Percentiles rank a stretch among this genome's conserved stretches.
phyloP scores from a whole-genome alignment of 495 filamentous ascomycete species.

The Rhizodiscina lignyota region DNA sequence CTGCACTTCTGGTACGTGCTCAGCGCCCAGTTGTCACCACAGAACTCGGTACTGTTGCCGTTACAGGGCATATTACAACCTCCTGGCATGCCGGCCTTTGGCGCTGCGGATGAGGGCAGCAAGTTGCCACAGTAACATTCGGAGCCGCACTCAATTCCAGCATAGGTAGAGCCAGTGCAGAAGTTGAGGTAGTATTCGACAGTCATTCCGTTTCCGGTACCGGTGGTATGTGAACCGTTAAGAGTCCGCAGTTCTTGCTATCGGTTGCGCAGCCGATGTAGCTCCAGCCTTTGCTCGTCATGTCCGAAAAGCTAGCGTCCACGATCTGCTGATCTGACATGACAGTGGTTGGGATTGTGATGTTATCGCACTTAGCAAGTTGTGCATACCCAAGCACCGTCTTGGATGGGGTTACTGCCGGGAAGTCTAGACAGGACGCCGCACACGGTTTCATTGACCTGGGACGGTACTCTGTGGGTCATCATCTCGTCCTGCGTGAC shows the following conservation, averaged over 20 bases:
- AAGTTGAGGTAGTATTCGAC: slow-evolving; percentile 40
- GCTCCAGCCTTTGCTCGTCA: slow-evolving; percentile 30
- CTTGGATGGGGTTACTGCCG: slow-evolving; percentile 36
- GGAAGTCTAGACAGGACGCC: slow-evolving; percentile 34
- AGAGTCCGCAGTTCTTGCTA: slow-evolving; percentile 42
- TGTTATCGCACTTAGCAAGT: too few species aligned
- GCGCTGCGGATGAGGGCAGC: slow-evolving; percentile 11
- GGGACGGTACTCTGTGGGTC: slow-evolving; percentile 16
- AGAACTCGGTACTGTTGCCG: slow-evolving; percentile 14
- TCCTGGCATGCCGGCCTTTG: slow-evolving; percentile 8
- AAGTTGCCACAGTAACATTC: slow-evolving; percentile 45
- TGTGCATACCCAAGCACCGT: too few species aligned
- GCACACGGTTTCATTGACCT: slow-evolving; percentile 21
- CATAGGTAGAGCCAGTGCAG: slow-evolving; percentile 37
- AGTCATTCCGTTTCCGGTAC: slow-evolving; percentile 35
- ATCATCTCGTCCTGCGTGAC: slow-evolving; percentile 22
- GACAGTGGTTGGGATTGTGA: too few species aligned
- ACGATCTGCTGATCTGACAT: slow-evolving; percentile 7
- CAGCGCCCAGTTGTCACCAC: slow-evolving; percentile 16
- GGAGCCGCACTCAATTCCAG: slow-evolving; percentile 50
- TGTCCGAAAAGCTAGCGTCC: slow-evolving; percentile 2
- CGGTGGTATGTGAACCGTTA: slow-evolving; percentile 23
- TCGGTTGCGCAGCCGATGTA: slow-evolving; percentile 49
- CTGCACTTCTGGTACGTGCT: slow-evolving; percentile 19
- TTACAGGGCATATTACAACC: slow-evolving; percentile 17